These are phyloP conservation scores for Fusarium sp. DNA, from an alignment of 2,329 filamentous ascomycete genomes.

Conservation along the genomic window DNA sequence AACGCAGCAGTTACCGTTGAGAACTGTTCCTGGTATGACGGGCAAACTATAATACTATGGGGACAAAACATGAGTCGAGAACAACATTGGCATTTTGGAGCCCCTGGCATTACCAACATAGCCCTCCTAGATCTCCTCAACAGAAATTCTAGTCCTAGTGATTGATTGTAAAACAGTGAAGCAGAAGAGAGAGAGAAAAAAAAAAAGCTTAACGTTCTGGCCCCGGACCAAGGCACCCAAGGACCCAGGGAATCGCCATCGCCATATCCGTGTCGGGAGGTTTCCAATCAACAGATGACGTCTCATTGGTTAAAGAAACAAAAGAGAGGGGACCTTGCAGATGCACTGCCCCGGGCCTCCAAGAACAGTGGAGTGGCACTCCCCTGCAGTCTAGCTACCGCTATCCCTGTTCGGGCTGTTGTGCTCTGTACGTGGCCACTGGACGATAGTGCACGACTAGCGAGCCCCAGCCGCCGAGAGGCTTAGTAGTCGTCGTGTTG, in stretches of 20 bases:
- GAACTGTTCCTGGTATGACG: background rate
- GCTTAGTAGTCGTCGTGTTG: conserved; percentile 36
- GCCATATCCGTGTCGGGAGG: conserved; percentile 30
- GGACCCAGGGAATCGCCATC: conserved; percentile 37
- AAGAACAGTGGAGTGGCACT: conserved; percentile 3
- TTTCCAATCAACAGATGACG: background rate
- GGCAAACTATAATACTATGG: conserved; percentile 5
- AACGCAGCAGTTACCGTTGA: background rate
- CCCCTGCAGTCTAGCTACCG: conserved; percentile 4
- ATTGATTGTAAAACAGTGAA: conserved; percentile 10
- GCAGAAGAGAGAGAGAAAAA: conserved; percentile 9
- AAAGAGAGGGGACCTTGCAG: conserved; percentile 20
- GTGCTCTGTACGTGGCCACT: conserved; percentile 23
- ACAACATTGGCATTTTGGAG: conserved; percentile 12
- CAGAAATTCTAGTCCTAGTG: conserved; percentile 18
- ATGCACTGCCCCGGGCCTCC: conserved; percentile 36
- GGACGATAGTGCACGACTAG: conserved; percentile 6
- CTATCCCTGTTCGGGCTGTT: conserved; percentile 5
- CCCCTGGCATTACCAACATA: conserved; percentile 13
- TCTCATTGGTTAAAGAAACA: conserved; percentile 1
- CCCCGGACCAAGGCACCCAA: conserved; percentile 1
- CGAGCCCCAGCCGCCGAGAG: conserved; percentile 25
- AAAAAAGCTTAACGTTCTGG: conserved; percentile 40
- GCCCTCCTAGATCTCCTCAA: conserved; percentile 32
- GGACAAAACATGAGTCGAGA: conserved; percentile 24